Evolutionary conservation across 441 rosid genomes (phyloP).

Genomic region (Gossypium davidsonii): DNA sequence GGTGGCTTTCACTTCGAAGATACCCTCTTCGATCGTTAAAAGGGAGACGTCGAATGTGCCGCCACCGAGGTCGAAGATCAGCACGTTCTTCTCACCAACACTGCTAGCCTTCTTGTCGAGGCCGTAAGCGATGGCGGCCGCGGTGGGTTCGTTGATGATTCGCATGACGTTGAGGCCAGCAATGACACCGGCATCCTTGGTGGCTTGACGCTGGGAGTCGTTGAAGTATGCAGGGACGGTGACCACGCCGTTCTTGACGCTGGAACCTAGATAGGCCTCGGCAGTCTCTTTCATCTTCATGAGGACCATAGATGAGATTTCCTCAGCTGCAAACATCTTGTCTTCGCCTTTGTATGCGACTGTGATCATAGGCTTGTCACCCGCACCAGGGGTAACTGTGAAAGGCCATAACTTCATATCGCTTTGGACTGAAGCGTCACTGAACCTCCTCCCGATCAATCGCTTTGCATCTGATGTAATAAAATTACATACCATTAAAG

Average conservation of each 20-base stretch:
- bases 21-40: constrained; percentile 29
- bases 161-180: constrained; percentile 14
- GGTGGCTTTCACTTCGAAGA: constrained; percentile 32
- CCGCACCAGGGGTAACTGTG: constrained; percentile 23
- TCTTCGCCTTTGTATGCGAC: constrained; percentile 20
- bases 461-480: constrained; percentile 19
- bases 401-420: constrained; percentile 28
- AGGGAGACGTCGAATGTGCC: constrained; percentile 29
- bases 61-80: constrained; percentile 23
- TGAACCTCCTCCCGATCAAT: constrained; percentile 25
- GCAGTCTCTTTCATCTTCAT: constrained; percentile 24
- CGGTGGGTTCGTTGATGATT: constrained; percentile 22
- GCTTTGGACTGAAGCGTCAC: constrained; percentile 21
- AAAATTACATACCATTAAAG: not conserved
- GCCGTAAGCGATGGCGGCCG: constrained; percentile 24
- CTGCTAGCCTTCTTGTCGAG: constrained; percentile 23
- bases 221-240: constrained; percentile 13
- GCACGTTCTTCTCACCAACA: constrained; percentile 23
- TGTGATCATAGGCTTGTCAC: constrained; percentile 25
- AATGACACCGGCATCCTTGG: constrained; percentile 10
- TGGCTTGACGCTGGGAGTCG: constrained; percentile 9
- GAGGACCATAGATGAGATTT: constrained; percentile 13
- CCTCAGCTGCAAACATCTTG: constrained; percentile 6
- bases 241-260: constrained; percentile 18
- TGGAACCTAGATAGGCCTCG: constrained; percentile 16